Conservation (phyloP, 2,329 filamentous ascomycete genomes). For the Aspergillus clavatus region DNA sequence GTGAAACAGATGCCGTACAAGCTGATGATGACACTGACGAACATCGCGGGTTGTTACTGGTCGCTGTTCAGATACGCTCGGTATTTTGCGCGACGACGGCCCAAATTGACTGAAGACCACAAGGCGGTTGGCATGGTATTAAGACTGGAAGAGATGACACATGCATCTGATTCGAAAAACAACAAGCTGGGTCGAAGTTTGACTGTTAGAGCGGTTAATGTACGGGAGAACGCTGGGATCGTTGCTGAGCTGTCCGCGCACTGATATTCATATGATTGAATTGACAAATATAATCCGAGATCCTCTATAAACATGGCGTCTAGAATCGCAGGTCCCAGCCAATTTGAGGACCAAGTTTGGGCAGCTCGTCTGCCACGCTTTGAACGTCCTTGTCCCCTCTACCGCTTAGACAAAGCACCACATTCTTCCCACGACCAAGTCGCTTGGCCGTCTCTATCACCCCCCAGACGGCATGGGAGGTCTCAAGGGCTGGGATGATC, state of each 20-base stretch:
- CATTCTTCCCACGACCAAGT: constrained; percentile 75
- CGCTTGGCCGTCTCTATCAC: constrained; percentile 83
- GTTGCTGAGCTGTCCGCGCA: not conserved
- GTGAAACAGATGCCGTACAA: constrained; percentile 45
- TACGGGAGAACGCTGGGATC: not conserved
- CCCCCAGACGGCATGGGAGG: constrained; percentile 82
- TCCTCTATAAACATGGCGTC: too few relatives aligned
- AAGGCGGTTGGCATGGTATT: constrained; percentile 35
- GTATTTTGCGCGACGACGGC: constrained; percentile 46
- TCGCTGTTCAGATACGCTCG: constrained; percentile 43
- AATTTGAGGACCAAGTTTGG: constrained; percentile 76
- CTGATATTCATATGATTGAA: not conserved
- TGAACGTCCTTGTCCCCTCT: constrained; percentile 96
- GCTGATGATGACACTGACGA: constrained; percentile 42
- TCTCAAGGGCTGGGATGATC: constrained; percentile 91
- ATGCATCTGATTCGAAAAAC: not conserved
- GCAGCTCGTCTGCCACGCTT: constrained; percentile 87
- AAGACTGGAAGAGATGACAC: constrained; percentile 16
- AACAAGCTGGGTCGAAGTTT: constrained; percentile 6
- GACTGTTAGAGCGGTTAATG: constrained; percentile 8
- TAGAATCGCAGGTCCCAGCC: constrained; percentile 48
- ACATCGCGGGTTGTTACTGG: constrained; percentile 41
- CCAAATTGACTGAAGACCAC: constrained; percentile 47
- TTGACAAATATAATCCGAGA: too few relatives aligned
- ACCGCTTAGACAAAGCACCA: constrained; percentile 87